Percentiles rank a stretch among this genome's conserved stretches.
Conservation (phyloP, 306 rosid genomes). For the Vigna unguiculata region DNA sequence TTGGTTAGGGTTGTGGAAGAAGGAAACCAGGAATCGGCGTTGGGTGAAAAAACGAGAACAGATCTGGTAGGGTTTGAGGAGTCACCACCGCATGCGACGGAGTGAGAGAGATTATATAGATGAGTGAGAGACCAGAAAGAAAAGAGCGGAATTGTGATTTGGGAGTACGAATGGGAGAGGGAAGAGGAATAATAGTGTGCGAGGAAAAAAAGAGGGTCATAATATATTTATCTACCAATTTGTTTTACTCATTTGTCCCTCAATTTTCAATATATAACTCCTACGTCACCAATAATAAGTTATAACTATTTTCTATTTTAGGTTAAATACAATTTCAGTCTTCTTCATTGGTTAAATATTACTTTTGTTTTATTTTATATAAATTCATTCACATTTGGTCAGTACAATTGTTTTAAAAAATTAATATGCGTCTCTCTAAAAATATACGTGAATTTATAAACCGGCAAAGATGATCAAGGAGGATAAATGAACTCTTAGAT, state of each 20-base stretch:
- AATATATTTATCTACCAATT: background rate
- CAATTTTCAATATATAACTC: conserved; percentile 14
- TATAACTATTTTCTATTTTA: background rate
- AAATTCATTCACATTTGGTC: no score
- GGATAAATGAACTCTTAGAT: no score
- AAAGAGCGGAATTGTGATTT: conserved; percentile 5
- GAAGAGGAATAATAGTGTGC: conserved; percentile 18
- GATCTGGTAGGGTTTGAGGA: background rate
- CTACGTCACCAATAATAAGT: background rate
- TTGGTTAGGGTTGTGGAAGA: conserved; percentile 14
- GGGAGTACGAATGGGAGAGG: background rate
- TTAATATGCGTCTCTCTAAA: no score
- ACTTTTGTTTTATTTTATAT: no score
- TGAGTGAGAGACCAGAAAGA: background rate
- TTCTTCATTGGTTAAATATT: no score
- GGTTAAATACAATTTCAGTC: no score
- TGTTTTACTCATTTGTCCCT: conserved; percentile 45
- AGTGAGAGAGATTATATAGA: background rate
- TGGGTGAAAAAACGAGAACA: background rate
- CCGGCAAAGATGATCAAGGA: no score
- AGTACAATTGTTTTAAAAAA: no score
- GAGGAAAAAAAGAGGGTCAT: background rate
- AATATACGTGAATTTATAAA: no score
- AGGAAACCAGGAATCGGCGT: background rate
- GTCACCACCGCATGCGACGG: background rate